These are phyloP conservation scores for Entomortierella parvispora DNA, from an alignment of 192 early-diverging fungal species.

Conservation along the genomic window DNA sequence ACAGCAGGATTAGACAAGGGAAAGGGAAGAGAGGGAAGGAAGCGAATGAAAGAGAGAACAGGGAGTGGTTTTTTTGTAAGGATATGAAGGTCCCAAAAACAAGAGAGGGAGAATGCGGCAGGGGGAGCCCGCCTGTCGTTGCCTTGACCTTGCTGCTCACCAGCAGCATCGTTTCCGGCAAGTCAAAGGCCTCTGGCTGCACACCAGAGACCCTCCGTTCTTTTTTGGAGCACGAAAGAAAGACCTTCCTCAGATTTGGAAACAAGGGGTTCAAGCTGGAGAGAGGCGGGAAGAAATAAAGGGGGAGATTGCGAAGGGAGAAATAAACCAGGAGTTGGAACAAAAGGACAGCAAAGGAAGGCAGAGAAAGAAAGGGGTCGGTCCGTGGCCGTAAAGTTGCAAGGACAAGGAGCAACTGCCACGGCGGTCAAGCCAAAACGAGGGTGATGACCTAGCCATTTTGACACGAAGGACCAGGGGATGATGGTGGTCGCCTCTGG, in stretches of 20 bases:
- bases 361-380: no score
- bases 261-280: constrained; percentile 36
- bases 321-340: background rate
- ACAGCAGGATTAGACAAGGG: background rate
- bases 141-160: background rate
- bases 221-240: background rate
- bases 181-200: no score
- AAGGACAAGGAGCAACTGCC: background rate
- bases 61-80: constrained; percentile 2
- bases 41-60: background rate
- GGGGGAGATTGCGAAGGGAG: background rate
- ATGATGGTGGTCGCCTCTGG: no score
- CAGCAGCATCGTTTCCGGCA: background rate
- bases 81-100: constrained; percentile 9
- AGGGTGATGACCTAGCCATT: no score
- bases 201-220: background rate
- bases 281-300: constrained; percentile 15
- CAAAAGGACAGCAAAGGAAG: background rate
- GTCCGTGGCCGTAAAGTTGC: background rate
- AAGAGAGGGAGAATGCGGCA: background rate
- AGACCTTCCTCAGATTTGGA: background rate
- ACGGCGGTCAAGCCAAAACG: no score
- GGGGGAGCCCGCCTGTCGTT: background rate
- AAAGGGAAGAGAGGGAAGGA: constrained; percentile 1
- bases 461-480: no score